Evolutionary conservation across 169 alveolate species (phyloP).

Genomic region (Theileria annulata): DNA sequence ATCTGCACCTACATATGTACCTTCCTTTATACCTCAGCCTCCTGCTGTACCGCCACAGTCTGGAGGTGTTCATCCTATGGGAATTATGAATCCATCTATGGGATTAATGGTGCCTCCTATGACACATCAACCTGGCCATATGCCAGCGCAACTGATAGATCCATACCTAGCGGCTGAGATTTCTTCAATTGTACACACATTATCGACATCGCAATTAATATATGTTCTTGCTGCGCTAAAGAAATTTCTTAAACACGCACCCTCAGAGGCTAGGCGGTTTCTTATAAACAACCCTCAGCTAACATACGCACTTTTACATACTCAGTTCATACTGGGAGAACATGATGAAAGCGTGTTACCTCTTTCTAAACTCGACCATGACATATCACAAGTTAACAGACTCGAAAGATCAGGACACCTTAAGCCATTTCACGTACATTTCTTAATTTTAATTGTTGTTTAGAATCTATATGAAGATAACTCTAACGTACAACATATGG

Average conservation of each 20-base stretch:
- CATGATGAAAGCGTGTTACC: conserved; percentile 43
- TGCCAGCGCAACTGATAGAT: conserved; percentile 11
- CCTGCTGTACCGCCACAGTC: conserved; percentile 22
- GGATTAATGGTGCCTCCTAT: conserved; percentile 20
- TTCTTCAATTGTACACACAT: conserved; percentile 63
- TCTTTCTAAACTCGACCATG: conserved; percentile 28
- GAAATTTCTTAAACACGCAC: conserved; percentile 40
- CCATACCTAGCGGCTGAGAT: conserved; percentile 69
- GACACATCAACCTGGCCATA: not conserved
- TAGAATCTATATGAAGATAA: conserved; percentile 3
- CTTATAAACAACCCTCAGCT: conserved; percentile 65
- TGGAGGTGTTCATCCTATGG: conserved; percentile 1
- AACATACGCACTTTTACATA: conserved; percentile 59
- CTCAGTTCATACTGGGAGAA: conserved; percentile 61
- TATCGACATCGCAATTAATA: conserved; percentile 58
- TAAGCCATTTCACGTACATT: conserved; percentile 11
- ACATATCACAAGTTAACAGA: conserved; percentile 44
- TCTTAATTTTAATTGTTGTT: not conserved
- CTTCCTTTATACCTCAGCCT: conserved; percentile 13
- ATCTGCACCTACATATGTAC: not conserved
- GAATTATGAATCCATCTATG: not conserved
- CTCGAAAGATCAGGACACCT: conserved; percentile 31
- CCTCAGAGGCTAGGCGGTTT: conserved; percentile 44
- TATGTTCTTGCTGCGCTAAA: conserved; percentile 55
- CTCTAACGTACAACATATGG: not conserved